Percentiles rank a stretch among this genome's conserved stretches.
Conservation (phyloP, 305 asterid genomes). For the Fraxinus velutina region DNA sequence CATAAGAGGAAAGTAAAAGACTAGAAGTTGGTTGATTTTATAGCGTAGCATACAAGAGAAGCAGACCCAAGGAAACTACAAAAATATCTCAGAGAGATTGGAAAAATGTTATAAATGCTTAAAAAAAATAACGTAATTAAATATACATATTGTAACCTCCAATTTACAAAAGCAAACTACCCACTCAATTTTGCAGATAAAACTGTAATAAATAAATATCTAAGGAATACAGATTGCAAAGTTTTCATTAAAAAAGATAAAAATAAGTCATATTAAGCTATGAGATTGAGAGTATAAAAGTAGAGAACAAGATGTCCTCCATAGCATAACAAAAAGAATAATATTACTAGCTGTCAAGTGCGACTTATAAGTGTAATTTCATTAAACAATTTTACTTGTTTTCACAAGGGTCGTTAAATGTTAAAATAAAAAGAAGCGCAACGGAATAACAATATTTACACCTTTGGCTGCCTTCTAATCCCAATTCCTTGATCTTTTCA, state of each 20-base stretch:
- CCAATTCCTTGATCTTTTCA: slow-evolving; percentile 93
- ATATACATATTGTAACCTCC: neutral
- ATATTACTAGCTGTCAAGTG: neutral
- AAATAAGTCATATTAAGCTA: neutral
- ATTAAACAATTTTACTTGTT: slow-evolving; percentile 1
- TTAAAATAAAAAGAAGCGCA: slow-evolving; percentile 18
- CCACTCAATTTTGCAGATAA: neutral
- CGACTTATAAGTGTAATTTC: neutral
- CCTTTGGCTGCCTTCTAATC: slow-evolving; percentile 87
- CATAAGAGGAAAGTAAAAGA: slow-evolving; percentile 25
- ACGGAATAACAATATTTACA: slow-evolving; percentile 26
- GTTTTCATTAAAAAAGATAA: neutral
- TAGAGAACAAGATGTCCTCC: neutral
- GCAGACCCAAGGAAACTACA: slow-evolving; percentile 15
- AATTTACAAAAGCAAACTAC: neutral
- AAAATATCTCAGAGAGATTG: neutral
- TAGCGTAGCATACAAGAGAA: slow-evolving; percentile 17
- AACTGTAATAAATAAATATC: neutral
- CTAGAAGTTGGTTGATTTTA: slow-evolving; percentile 2
- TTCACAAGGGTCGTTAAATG: slow-evolving; percentile 1
- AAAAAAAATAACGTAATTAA: neutral
- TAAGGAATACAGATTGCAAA: neutral
- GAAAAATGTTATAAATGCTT: slow-evolving; percentile 3
- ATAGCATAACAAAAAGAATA: neutral
- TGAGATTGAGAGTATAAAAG: neutral